Base-by-base conservation (phyloP, 192 early-diverging fungal species). In the Backusella mclennaniae region DNA sequence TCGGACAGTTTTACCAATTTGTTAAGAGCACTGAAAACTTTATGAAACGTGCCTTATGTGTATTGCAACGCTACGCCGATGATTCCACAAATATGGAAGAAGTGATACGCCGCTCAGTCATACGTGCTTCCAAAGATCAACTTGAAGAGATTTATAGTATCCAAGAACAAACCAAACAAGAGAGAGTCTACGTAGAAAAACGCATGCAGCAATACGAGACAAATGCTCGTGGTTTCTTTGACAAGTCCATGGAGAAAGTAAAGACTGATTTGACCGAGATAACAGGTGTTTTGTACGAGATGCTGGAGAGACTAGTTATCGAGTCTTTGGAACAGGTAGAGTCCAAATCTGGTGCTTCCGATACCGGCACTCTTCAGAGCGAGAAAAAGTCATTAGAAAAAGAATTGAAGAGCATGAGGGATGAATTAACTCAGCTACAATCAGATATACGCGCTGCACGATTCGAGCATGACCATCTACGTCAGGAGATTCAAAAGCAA, bases 271-370 rank as follows among this genome's bases (percentile, higher is more conserved):
- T 82, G 9, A 73, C 77, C 29, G 80, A 82, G 1, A 78, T 75
- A 14, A 82, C 80, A 29, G 76, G 73, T 11, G 76, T 77, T 4
- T 59, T 77, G 73, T 82, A 82, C n/a, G 74, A 73, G 36, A 82
- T 82, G 80, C 59, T 77, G 12, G 80, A 82, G 33, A 69, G 69
- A 19, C 36, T 82, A 15, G 67, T 82, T 12, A 41, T 82, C 31
- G 69, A 68, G n/a, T 73, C 80, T 3, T 21, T 82, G 3, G 73
- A 82, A 26, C 80, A 82, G n/a, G 23, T 75, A 5, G 19, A 35
- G 38, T 33, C 56, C 0, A 56, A 74, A 68, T 66, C 67, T 11
- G 26, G 39, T 33, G 19, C 7, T 4, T 19, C 31, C 6, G 71
- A 73, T 19, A 73, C 76, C 44, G 73, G 67, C 23, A 35, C 67